These are phyloP conservation scores for Emmonsiellopsis sp. DNA, from an alignment of 2,329 filamentous ascomycete species.

Conservation along the genomic window DNA sequence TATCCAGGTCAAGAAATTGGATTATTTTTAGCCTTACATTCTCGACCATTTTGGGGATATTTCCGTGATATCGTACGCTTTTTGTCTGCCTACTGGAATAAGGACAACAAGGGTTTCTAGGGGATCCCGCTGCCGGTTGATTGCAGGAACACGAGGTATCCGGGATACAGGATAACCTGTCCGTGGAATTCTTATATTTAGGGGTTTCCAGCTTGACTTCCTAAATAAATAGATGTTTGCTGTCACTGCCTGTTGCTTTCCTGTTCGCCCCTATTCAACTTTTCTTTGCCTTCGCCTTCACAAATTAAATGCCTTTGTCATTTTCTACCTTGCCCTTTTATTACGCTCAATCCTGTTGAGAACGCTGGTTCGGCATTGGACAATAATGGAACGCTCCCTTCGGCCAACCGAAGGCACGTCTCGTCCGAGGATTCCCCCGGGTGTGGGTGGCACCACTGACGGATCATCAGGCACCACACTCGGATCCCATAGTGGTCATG, in stretches of 20 bases:
- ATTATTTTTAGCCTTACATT: too few relatives aligned
- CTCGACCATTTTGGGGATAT: too few relatives aligned
- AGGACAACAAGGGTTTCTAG: too few relatives aligned
- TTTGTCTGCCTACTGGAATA: too few relatives aligned
- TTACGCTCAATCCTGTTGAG: not conserved
- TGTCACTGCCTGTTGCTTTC: not conserved
- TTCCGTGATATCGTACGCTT: too few relatives aligned
- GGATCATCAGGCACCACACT: not conserved
- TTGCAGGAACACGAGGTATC: too few relatives aligned
- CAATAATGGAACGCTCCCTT: not conserved
- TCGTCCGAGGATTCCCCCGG: not conserved
- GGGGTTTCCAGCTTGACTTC: too few relatives aligned
- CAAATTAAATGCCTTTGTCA: not conserved
- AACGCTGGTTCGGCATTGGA: too few relatives aligned
- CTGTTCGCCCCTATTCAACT: not conserved
- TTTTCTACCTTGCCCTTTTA: not conserved
- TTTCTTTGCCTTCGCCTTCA: not conserved
- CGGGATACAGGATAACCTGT: too few relatives aligned
- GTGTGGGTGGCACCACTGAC: not conserved
- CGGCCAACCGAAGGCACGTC: not conserved
- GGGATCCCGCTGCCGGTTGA: too few relatives aligned
- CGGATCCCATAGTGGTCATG: constrained; percentile 10
- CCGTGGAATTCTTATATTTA: too few relatives aligned
- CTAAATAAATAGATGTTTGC: not conserved
- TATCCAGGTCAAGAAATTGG: too few relatives aligned